Conservation (phyloP, 768 basidiomycete genomes). For the Boletus insuetus region DNA sequence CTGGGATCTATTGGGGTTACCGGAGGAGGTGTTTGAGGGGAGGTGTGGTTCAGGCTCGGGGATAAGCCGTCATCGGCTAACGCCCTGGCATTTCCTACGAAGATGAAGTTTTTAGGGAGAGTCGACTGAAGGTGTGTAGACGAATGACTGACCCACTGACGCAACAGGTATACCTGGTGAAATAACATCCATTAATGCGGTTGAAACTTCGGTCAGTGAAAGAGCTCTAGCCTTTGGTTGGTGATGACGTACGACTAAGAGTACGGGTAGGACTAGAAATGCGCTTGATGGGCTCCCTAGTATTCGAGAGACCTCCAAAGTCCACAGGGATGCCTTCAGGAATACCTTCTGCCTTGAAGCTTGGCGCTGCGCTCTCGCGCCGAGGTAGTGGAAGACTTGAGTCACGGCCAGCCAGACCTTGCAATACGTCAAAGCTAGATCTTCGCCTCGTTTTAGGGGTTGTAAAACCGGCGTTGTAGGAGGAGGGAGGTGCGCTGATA, state of each 20-base stretch:
- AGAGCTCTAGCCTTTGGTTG: slow-evolving; percentile 18
- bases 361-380: slow-evolving; percentile 42
- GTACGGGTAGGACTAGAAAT: slow-evolving; percentile 72
- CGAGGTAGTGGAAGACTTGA: slow-evolving; percentile 70
- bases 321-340: slow-evolving; percentile 70
- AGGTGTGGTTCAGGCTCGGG: slow-evolving; percentile 32
- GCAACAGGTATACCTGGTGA: slow-evolving; percentile 69
- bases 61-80: slow-evolving; percentile 70
- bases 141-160: slow-evolving; percentile 61
- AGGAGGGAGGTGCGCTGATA: slow-evolving; percentile 31
- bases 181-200: slow-evolving; percentile 23
- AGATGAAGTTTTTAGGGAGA: slow-evolving; percentile 18
- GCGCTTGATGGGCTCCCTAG: slow-evolving; percentile 45
- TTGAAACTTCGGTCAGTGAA: slow-evolving; percentile 20
- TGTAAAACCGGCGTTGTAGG: slow-evolving; percentile 33
- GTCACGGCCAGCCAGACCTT: slow-evolving; percentile 71
- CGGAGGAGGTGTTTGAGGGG: slow-evolving; percentile 30
- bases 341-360: slow-evolving; percentile 52
- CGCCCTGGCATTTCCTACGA: slow-evolving; percentile 76
- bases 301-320: slow-evolving; percentile 43
- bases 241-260: slow-evolving; percentile 64
- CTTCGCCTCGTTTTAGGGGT: slow-evolving; percentile 55
- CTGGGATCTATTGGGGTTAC: slow-evolving; percentile 37
- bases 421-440: slow-evolving; percentile 70
- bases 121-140: neutral